A percentile compares a stretch with the other conserved stretches of the same genome.
phyloP scores from a whole-genome alignment of 2,329 filamentous ascomycete species.

The Fusarium keratoplasticum region DNA sequence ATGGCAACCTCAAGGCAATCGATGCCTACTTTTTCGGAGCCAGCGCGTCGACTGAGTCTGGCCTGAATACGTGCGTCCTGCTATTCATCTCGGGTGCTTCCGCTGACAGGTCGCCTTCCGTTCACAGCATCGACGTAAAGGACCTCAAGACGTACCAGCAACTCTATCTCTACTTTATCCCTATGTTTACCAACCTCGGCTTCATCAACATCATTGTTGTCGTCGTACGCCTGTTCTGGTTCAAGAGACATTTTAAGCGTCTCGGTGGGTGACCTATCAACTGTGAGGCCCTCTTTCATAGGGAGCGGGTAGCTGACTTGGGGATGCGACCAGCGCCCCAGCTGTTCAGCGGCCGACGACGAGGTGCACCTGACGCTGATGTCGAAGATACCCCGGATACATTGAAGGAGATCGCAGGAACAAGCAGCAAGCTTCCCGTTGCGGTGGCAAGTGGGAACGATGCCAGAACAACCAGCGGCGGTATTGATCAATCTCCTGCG shows the following conservation, averaged over 20 bases:
- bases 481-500: not conserved
- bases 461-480: not conserved
- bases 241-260: conserved; percentile 54
- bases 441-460: not conserved
- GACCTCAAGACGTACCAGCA: conserved; percentile 62
- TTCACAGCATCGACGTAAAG: conserved; percentile 60
- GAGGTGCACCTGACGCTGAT: no score
- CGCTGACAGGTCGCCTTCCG: not conserved
- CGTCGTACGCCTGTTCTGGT: conserved; percentile 60
- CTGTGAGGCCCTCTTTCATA: no score
- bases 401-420: no score
- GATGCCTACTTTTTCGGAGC: conserved; percentile 62
- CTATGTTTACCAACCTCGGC: conserved; percentile 59
- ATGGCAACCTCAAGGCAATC: conserved; percentile 47
- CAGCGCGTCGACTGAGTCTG: conserved; percentile 61
- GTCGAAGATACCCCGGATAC: no score
- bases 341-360: no score
- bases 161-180: conserved; percentile 61
- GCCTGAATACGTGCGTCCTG: conserved; percentile 58
- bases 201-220: conserved; percentile 63
- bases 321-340: not conserved
- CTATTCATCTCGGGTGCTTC: not conserved
- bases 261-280: not conserved
- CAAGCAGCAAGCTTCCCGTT: no score
- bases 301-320: not conserved